Evolutionary conservation across 495 filamentous ascomycete species (phyloP).

Genomic region (Halenospora varia): DNA sequence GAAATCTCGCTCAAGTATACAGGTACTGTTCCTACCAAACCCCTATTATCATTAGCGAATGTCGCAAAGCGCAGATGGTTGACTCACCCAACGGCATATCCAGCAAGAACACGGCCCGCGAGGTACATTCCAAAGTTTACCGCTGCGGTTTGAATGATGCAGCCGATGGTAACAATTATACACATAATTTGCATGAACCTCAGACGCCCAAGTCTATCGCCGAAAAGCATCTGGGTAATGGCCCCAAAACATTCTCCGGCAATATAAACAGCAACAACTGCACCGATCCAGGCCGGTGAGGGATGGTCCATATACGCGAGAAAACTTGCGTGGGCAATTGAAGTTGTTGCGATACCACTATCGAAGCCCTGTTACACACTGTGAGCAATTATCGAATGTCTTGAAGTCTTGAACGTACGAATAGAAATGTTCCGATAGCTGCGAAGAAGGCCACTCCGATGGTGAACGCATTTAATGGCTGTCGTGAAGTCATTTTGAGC

Average conservation of each 20-base stretch:
- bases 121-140: slow-evolving; percentile 60
- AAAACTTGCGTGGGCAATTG: slow-evolving; percentile 58
- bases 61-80: neutral
- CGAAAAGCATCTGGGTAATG: slow-evolving; percentile 47
- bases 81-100: slow-evolving; percentile 49
- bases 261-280: slow-evolving; percentile 58
- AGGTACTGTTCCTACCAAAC: slow-evolving; percentile 52
- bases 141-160: slow-evolving; percentile 50
- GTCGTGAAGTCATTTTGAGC: slow-evolving; percentile 58
- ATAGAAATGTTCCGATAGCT: slow-evolving; percentile 54
- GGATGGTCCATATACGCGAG: slow-evolving; percentile 55
- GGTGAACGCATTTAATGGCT: slow-evolving; percentile 66
- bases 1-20: slow-evolving; percentile 59
- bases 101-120: slow-evolving; percentile 51
- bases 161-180: slow-evolving; percentile 53
- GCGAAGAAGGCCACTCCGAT: slow-evolving; percentile 50
- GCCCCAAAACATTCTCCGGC: slow-evolving; percentile 54
- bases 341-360: slow-evolving; percentile 56
- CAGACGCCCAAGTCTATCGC: slow-evolving; percentile 52
- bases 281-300: slow-evolving; percentile 50
- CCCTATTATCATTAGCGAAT: slow-evolving; percentile 29
- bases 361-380: slow-evolving; percentile 45
- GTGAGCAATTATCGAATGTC: slow-evolving; percentile 2
- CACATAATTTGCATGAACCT: slow-evolving; percentile 57
- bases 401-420: slow-evolving; percentile 33